phyloP scores from a whole-genome alignment of 805 yeast genomes.

The Candida maris region DNA sequence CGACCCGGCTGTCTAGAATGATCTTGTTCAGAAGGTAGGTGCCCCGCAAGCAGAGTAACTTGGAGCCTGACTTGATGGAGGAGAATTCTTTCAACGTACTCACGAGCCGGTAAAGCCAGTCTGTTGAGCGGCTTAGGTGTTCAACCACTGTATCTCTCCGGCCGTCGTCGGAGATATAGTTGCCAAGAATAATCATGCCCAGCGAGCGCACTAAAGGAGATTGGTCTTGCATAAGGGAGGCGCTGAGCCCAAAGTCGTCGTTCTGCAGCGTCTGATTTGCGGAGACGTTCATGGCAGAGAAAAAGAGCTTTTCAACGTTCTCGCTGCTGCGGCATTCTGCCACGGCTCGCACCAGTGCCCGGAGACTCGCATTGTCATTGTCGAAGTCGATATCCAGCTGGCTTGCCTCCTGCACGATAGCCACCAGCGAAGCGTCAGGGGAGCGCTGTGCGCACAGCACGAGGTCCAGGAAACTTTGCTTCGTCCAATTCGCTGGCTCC shows the following conservation, averaged over 20 bases:
- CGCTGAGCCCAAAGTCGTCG: constrained; percentile 12
- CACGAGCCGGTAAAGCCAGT: constrained; percentile 5
- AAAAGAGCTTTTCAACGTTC: constrained; percentile 6
- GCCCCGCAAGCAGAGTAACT: constrained; percentile 10
- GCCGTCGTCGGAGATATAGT: constrained; percentile 13
- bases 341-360: constrained; percentile 4
- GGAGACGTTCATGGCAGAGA: constrained; percentile 16
- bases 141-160: constrained; percentile 5
- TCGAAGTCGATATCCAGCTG: constrained; percentile 7
- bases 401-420: constrained; percentile 6
- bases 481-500: neutral
- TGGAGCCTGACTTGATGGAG: neutral
- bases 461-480: neutral
- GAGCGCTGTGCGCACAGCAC: neutral
- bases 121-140: neutral
- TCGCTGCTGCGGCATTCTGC: neutral
- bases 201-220: constrained; percentile 5
- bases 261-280: constrained; percentile 10
- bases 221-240: constrained; percentile 1
- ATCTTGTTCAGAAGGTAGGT: constrained; percentile 15
- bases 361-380: constrained; percentile 7
- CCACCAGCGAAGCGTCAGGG: neutral
- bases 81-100: constrained; percentile 1
- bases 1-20: constrained; percentile 3
- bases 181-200: constrained; percentile 16